Evolutionary conservation across 805 yeast species (phyloP), one percentile per base, ranked within the genome.

Genomic region (Candida adriatica): DNA sequence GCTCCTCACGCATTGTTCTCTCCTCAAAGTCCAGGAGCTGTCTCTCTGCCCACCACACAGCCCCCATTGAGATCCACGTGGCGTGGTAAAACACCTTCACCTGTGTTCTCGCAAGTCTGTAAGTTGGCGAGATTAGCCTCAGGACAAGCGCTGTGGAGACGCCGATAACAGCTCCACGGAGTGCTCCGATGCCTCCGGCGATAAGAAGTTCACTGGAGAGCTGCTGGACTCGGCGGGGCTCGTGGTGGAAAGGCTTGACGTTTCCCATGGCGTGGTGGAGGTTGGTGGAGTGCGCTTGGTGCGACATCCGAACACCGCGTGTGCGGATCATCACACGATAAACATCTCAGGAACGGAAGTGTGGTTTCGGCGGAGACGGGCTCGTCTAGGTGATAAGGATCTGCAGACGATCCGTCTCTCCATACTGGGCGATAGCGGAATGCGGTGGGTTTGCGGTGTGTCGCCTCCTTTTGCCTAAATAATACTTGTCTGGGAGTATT

Each of bases 21-120:
- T 52, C 42, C 33, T 62, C 63, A 40, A 61, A 61, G 16, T 42
- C 53, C 15, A 58, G 28, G 21, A 62, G 44, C 37, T 59, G 66
- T 39, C 52, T 56, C 29, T 66, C 72, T 6, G 67, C 68, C 43
- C 58, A 55, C 42, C 60, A 61, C 5, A 60, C 67, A 11, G 62
- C 58, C 16, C 63, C 62, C 55, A 55, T 51, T 6, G 63, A 55
- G 15, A 62, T 55, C 64, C 68, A 64, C 1, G 61, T 48, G 18
- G 59, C 56, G 33, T 61, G 63, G 37, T 63, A 66, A 34, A 62
- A 60, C 7, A 59, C 63, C 20, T 60, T 55, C 11, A 63, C 62
- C 17, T 58, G 70, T 4, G 48, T 48, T 41, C 70, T 55, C 6
- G 62, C 59, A n/a, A 44, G 49, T 31, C 61, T 50, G 35, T 57